Base-by-base conservation (phyloP, 176 grass and related monocot species). In the Hordeum marinum region DNA sequence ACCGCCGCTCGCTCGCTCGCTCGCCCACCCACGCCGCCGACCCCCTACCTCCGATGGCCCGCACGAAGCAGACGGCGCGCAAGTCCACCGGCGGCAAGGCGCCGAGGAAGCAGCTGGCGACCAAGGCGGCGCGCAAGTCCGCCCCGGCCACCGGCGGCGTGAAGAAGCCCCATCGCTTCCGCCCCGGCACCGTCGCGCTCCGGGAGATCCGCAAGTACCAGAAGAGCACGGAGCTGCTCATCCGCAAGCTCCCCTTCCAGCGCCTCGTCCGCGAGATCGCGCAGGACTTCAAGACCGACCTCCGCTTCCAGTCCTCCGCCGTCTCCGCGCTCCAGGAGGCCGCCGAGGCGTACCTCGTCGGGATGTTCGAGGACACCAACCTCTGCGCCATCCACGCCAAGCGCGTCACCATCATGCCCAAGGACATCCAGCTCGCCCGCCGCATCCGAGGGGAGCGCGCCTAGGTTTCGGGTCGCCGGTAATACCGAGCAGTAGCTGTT, bases 311-410 rank as follows among this genome's bases (percentile, higher is more conserved):
- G 89, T 82, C 76, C 65, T 87, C 82, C 24, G 89, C 92, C 31
- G 89, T 91, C 41, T 20, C 88, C 17, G 92, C 92, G 0, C 86
- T 94, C 23, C 89, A 91, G 84, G 89, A 89, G 83, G 92, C 89
- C 25, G 86, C 89, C 25, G 93, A 95, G 83, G 96, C 96, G 3
- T 98, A 98, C 78, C 93, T 98, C 43, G 93, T 95, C 1, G 93
- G 96, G 0, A 81, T 98, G 7, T 98, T 86, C 27, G 83, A 97
- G 76, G 93, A 92, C 85, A 88, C 87, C 63, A 86, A 94, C 82
- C 85, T 94, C 7, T 90, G 90, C 61, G 93, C 90, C 75, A 90
- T 92, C 82, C 90, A 92, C 45, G 90, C 93, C 79, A 90, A 92
- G 85, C 83, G 90, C 37, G 83, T 90, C 26, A 90, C 87, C 74